phyloP scores from a whole-genome alignment of 2,329 filamentous ascomycete genomes.

The Akanthomyces muscarius region DNA sequence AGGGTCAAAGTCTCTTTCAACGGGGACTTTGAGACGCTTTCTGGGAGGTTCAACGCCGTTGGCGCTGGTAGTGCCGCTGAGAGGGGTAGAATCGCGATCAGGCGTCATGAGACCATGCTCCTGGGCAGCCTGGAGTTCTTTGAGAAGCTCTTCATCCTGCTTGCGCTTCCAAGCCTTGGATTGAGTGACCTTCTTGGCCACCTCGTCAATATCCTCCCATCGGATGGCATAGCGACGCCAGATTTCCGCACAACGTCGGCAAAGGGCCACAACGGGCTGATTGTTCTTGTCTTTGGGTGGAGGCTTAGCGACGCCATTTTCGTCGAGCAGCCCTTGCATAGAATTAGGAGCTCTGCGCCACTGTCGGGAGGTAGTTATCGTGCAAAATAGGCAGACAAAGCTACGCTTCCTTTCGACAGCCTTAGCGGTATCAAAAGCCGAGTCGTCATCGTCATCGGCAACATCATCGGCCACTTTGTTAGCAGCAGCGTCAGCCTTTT shows the following conservation, averaged over 20 bases:
- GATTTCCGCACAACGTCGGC: conserved; percentile 82
- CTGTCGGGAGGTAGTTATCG: conserved; percentile 72
- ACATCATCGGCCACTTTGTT: conserved; percentile 86
- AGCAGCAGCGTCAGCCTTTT: conserved; percentile 64
- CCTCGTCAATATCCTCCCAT: conserved; percentile 90
- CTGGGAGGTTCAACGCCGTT: conserved; percentile 50
- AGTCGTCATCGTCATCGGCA: conserved; percentile 89
- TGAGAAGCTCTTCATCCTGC: conserved; percentile 85
- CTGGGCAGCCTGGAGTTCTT: conserved; percentile 64
- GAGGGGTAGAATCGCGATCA: conserved; percentile 40
- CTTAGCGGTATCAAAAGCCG: conserved; percentile 89
- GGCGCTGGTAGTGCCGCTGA: conserved; percentile 28
- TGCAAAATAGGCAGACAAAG: conserved; percentile 94
- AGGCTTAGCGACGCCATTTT: conserved; percentile 47
- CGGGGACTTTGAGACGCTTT: conserved; percentile 59
- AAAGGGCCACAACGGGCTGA: conserved; percentile 76
- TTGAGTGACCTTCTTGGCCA: conserved; percentile 79
- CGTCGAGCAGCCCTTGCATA: conserved; percentile 64
- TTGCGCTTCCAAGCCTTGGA: conserved; percentile 82
- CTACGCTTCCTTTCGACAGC: conserved; percentile 71
- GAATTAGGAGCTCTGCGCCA: conserved; percentile 87
- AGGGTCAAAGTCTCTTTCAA: conserved; percentile 49
- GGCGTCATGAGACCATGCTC: conserved; percentile 48
- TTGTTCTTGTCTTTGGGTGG: conserved; percentile 73
- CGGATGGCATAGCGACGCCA: conserved; percentile 96